These are phyloP conservation scores for Solanum stenotomum DNA, from an alignment of 257 asterid genomes.

Conservation along the genomic window DNA sequence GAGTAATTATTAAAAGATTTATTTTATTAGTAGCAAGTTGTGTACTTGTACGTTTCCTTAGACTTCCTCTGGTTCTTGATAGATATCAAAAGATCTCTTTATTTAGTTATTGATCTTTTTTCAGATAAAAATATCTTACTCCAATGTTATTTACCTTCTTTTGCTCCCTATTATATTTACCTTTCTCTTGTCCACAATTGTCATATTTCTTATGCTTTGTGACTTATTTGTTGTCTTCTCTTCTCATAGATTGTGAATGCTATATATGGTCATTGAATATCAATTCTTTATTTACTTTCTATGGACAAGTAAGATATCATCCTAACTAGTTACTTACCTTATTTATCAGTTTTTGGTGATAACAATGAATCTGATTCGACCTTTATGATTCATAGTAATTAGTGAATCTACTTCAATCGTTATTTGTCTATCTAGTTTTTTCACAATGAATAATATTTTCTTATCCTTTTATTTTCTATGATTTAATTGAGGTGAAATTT, in stretches of 20 bases:
- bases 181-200: background rate
- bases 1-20: too few species aligned
- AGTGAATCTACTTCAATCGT: background rate
- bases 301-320: background rate
- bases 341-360: background rate
- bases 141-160: background rate
- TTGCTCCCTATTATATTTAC: background rate
- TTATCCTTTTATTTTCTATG: background rate
- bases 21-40: too few species aligned
- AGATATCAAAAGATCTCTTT: background rate
- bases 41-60: background rate
- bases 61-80: background rate
- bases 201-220: background rate
- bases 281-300: background rate
- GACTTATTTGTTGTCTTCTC: background rate
- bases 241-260: background rate
- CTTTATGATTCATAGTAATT: background rate
- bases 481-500: background rate
- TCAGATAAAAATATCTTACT: too few species aligned
- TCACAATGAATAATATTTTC: background rate
- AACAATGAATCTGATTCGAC: too few species aligned
- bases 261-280: background rate
- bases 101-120: background rate
- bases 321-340: background rate
- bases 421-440: background rate